Base-by-base conservation (phyloP, 768 basidiomycete species). In the Scleroderma citrinum region DNA sequence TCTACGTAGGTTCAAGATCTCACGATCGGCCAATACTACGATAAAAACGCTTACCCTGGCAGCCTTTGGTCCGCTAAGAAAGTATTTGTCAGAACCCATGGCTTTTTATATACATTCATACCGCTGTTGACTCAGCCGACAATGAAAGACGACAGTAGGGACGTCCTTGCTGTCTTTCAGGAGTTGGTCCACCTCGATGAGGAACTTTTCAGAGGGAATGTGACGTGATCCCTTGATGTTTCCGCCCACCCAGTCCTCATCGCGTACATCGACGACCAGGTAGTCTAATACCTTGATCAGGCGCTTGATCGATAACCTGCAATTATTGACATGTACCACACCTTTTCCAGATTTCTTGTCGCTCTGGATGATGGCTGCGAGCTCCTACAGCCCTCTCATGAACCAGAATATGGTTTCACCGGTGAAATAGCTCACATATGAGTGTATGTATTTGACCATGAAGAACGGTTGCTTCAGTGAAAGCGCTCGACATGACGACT, bases 181-280 rank as follows among this genome's bases (percentile, higher is more conserved):
- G 21, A 92, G 73, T 1, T 69, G 63, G 58, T 83, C 74, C 26
- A 90, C 80, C 19, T 67, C 73, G 44, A 62, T 67, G 31, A 76
- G 61, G 64, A 91, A 89, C 43, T 72, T 72, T 24, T 62, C 52
- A 7, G 86, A 86, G 1, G 90, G 90, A 30, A 73, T 60, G 59
- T 87, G 80, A 50, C 77, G 59, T 36, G 78, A 74, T 52, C 77
- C 75, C 55, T 76, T 80, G 63, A 92, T 88, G 62, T 92, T 85
- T 32, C 90, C 90, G 55, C 90, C 90, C 11, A 61, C 70, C 65
- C 75, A 87, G 55, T 92, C 90, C 48, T 83, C 78, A 63, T 90
- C 89, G n/a, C 90, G 82, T 29, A 92, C 90, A 63, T 92, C 90
- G 35, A 92, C 77, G 38, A 92, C 75, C 26, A 84, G 64, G 61